A percentile compares a stretch with the other conserved stretches of the same genome.
phyloP scores from a whole-genome alignment of 164 flowering plant species.

The Houttuynia cordata region DNA sequence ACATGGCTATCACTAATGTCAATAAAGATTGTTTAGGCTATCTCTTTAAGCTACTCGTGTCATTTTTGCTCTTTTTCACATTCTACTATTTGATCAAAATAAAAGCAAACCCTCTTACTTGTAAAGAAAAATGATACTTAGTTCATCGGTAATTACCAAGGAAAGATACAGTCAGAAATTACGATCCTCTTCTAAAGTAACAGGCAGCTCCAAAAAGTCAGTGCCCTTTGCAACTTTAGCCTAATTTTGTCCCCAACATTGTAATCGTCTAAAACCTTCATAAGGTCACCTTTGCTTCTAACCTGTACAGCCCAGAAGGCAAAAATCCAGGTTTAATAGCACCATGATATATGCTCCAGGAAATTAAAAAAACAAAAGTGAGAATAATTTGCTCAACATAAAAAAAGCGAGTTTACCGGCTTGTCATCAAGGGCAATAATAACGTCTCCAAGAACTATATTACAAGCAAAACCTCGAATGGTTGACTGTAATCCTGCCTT shows the following conservation, averaged over 20 bases:
- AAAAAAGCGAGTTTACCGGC: slow-evolving; percentile 37
- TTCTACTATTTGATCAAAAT: too few relatives aligned
- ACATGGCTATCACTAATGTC: too few relatives aligned
- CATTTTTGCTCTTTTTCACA: too few relatives aligned
- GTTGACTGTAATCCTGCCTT: slow-evolving; percentile 79
- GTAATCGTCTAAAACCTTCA: slow-evolving; percentile 64
- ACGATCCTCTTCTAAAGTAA: slow-evolving; percentile 43
- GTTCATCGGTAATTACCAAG: too few relatives aligned
- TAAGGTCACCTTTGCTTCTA: slow-evolving; percentile 59
- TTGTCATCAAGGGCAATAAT: slow-evolving; percentile 65
- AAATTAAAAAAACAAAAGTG: background rate
- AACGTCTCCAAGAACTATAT: slow-evolving; percentile 74
- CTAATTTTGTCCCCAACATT: slow-evolving; percentile 54
- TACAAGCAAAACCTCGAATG: slow-evolving; percentile 85
- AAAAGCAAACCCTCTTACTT: too few relatives aligned
- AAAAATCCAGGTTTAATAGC: background rate
- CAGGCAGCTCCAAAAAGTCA: slow-evolving; percentile 49
- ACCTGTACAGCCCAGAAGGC: slow-evolving; percentile 33
- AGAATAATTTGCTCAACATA: background rate
- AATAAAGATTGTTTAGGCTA: too few relatives aligned
- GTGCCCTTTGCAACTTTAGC: slow-evolving; percentile 52
- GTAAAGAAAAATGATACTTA: too few relatives aligned
- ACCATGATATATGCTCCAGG: background rate
- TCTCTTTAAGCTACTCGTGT: too few relatives aligned
- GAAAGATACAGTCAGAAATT: slow-evolving; percentile 1